Evolutionary conservation across 163 green algal genomes (phyloP), one percentile per base, ranked within the genome.

Genomic region (Scenedesmus sp.): DNA sequence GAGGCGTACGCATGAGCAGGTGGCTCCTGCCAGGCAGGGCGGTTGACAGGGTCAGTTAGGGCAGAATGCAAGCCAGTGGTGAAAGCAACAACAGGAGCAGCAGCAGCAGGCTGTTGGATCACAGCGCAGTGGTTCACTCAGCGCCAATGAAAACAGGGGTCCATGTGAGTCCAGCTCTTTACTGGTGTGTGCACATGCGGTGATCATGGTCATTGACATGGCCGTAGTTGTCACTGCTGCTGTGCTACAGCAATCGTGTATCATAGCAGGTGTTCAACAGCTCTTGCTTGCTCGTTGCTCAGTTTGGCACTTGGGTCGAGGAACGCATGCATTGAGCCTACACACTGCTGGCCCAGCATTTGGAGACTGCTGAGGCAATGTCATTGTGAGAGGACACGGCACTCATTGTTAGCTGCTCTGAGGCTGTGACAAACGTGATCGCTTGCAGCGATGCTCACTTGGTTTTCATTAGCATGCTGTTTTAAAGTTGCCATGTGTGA

Each of bases 1-100:
- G 89, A 86, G 2, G 89, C 88, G 15, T 92, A 92, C 49, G 85
- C 68, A 0, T 89, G 68, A 90, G 30, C 30, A 42, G 12, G 33
- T 1, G 30, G 3, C 30, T 37, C 30, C 24, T 16, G 7, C 30
- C 30, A 18, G 65, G 65, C 30, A 76, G 18, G 65, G 9, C 0
- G 15, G 30, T 40, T 30, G 37, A 4, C 40, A 18, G 5, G 9
- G 65, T 26, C 65, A 10, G 7, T 76, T 4, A 76, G 65, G 70
- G 70, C 42, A 33, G n/a, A 43, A 6, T 5, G 61, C 61, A 73
- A 30, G 37, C 35, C 7, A 30, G 16, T 15, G 12, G 35, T 35
- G 10, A 22, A 4, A 85, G 30, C 80, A 70, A 6, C 43, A 70
- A 42, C 80, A 68, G 43, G 24, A 85, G 79, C 43, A 85, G 79